These are phyloP conservation scores for Boletus subparvulus DNA, from an alignment of 768 basidiomycete species.

Conservation along the genomic window DNA sequence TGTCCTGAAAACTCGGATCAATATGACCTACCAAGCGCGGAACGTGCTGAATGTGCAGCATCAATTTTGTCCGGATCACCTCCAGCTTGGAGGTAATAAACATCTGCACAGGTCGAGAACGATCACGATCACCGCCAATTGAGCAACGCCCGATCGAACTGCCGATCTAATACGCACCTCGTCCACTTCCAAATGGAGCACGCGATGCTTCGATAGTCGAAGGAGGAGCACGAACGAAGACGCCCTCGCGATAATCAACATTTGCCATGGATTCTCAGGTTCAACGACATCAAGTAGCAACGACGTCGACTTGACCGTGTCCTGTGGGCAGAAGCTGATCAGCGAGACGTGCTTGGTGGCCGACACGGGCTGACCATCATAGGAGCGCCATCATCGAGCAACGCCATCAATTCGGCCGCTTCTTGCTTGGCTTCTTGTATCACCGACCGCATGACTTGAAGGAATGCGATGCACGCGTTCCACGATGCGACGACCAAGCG, in stretches of 20 bases:
- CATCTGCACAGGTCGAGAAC: not conserved
- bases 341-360: not conserved
- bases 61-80: conserved; percentile 21
- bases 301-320: conserved; percentile 1
- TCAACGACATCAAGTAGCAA: not conserved
- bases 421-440: conserved; percentile 18
- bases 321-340: conserved; percentile 3
- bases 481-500: conserved; percentile 1
- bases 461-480: conserved; percentile 14
- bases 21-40: conserved; percentile 18
- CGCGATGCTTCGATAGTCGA: conserved; percentile 16
- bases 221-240: conserved; percentile 22
- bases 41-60: conserved; percentile 7
- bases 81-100: conserved; percentile 18
- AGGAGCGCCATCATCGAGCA: conserved; percentile 7
- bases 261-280: conserved; percentile 7
- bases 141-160: not conserved
- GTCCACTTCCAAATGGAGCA: conserved; percentile 26
- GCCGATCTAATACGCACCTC: conserved; percentile 14
- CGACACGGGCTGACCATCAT: conserved; percentile 5
- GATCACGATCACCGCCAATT: not conserved
- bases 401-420: conserved; percentile 12
- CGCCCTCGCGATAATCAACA: conserved; percentile 21
- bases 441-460: conserved; percentile 8
- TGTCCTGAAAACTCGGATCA: not conserved